These are phyloP conservation scores for Tirmania nivea DNA, from an alignment of 495 filamentous ascomycete species.

Conservation along the genomic window DNA sequence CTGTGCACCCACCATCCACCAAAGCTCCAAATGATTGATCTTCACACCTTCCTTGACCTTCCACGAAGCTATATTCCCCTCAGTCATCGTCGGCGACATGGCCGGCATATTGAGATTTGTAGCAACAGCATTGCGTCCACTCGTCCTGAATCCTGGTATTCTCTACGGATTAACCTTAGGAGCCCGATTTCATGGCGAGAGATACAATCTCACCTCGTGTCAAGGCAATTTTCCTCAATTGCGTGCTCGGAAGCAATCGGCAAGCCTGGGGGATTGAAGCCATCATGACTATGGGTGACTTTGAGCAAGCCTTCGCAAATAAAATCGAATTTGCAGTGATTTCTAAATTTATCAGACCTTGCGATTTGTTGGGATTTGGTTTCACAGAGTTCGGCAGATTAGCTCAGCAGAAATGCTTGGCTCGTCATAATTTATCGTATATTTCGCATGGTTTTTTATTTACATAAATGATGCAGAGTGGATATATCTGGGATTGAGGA, in stretches of 20 bases:
- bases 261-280: neutral
- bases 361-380: too few species aligned
- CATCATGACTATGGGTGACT: neutral
- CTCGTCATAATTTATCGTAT: too few species aligned
- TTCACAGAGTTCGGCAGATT: too few species aligned
- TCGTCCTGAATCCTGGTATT: conserved; percentile 38
- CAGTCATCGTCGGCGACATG: conserved; percentile 72
- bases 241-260: neutral
- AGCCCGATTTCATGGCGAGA: neutral
- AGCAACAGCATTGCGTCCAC: conserved; percentile 36
- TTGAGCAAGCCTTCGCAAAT: too few species aligned
- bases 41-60: conserved; percentile 46
- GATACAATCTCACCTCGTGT: neutral
- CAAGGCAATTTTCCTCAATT: neutral
- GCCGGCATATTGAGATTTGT: conserved; percentile 71
- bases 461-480: too few species aligned
- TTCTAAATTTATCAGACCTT: too few species aligned
- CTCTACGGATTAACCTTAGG: neutral
- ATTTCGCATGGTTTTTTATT: too few species aligned
- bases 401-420: too few species aligned
- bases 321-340: neutral
- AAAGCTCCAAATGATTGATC: neutral
- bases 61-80: conserved; percentile 60
- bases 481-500: too few species aligned
- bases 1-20: neutral